phyloP scores from a whole-genome alignment of 306 rosid genomes.

The Dalbergia cultrata region DNA sequence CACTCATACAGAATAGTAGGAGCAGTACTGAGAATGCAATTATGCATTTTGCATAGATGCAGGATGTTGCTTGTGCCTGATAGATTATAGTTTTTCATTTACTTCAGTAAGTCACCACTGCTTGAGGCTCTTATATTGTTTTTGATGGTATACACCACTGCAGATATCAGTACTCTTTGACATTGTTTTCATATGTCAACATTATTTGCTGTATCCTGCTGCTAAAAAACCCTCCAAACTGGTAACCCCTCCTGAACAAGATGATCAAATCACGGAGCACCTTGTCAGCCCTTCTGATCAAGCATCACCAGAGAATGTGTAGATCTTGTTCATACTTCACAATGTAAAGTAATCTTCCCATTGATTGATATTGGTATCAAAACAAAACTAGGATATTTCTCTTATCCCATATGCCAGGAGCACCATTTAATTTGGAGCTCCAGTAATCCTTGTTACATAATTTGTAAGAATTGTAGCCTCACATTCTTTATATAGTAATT shows the following conservation, averaged over 20 bases:
- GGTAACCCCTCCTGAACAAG: conserved; percentile 28
- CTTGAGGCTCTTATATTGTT: neutral
- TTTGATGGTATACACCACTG: conserved; percentile 41
- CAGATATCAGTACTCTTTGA: conserved; percentile 87
- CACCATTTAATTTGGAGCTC: conserved; percentile 14
- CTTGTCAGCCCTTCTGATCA: conserved; percentile 51
- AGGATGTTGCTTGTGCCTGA: conserved; percentile 9
- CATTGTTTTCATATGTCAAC: conserved; percentile 77
- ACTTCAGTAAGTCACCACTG: neutral
- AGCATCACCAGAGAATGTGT: conserved; percentile 49
- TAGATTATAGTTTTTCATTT: neutral
- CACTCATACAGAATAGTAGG: neutral
- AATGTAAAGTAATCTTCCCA: conserved; percentile 20
- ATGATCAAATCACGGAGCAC: conserved; percentile 46
- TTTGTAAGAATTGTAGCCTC: conserved; percentile 18
- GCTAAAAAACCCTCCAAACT: conserved; percentile 33
- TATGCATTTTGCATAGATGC: neutral
- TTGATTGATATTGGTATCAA: conserved; percentile 11
- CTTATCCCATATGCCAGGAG: neutral
- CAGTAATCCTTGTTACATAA: conserved; percentile 17
- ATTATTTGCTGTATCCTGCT: conserved; percentile 57
- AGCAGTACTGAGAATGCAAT: conserved; percentile 6
- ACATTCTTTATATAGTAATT: conserved; percentile 18
- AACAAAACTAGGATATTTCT: conserved; percentile 15
- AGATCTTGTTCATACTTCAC: conserved; percentile 16